phyloP scores from a whole-genome alignment of 441 rosid species.

The Adansonia rubrostipa region DNA sequence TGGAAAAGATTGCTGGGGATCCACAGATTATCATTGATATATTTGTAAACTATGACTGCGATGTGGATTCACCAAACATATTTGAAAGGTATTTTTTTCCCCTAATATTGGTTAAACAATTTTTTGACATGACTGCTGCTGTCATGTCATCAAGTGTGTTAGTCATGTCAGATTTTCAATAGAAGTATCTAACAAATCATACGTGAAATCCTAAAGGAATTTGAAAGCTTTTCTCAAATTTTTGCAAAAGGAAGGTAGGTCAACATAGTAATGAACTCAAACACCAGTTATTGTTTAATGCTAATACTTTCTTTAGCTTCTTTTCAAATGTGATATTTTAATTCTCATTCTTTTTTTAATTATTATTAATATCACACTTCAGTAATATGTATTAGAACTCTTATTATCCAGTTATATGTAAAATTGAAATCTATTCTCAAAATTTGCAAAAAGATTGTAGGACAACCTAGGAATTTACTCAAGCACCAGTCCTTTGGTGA shows the following conservation, averaged over 20 bases:
- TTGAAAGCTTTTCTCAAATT: neutral
- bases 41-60: conserved; percentile 96
- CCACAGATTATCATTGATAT: conserved; percentile 79
- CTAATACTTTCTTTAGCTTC: neutral
- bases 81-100: conserved; percentile 74
- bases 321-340: neutral
- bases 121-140: neutral
- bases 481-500: neutral
- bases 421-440: neutral
- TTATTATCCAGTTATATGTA: neutral
- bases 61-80: conserved; percentile 93
- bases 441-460: neutral
- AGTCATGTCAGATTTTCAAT: neutral
- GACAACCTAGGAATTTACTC: neutral
- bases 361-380: neutral
- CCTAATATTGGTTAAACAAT: neutral
- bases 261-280: neutral
- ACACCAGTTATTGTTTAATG: neutral
- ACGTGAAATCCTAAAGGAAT: neutral
- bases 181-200: neutral
- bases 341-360: neutral
- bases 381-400: neutral
- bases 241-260: neutral
- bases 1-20: conserved; percentile 85
- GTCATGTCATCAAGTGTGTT: neutral